Evolutionary conservation across 305 asterid species (phyloP), one percentile per base, ranked within the genome.

Genomic region (Fraxinus angustifolia): DNA sequence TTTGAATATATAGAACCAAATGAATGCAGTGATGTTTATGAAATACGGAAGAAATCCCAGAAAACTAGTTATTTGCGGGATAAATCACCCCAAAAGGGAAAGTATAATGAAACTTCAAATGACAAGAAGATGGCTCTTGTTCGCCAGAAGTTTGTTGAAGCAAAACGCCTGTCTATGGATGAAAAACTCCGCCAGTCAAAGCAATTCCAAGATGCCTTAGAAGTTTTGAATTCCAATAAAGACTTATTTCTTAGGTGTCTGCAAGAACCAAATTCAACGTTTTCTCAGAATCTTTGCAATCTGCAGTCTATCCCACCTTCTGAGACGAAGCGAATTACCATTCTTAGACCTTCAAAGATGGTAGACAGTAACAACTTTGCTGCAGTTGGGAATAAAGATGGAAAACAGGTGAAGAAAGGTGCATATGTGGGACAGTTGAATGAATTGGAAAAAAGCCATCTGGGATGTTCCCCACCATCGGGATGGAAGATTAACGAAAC

Each of bases 71-170:
- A 81, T 74, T 7, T 16, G 50, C 76, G 82, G 79, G 87, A 81
- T 79, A 85, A 87, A 82, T 87, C 89, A 26, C 87, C 92, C 71
- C 90, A 86, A 36, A 92, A 86, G 82, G 93, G 86, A 74, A 90
- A 88, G 85, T 70, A 56, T 33, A 84, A 82, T 11, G 93, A 88
- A 83, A 79, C 82, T 73, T 12, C 89, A 36, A 84, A 85, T 78
- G 90, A 92, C 73, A 88, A 80, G 86, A 92, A 84, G 88, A 90
- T 91, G 94, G 94, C 91, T 83, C 89, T 94, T 79, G 97, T 96
- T 80, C 98, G 99, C 42, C 94, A 93, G 90, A 96, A 92, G 88
- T 93, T 96, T 85, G 86, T 85, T 17, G 98, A 94, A 89, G 99
- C 96, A 80, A 96, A 92, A 84, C 91, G 94, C 70, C 78, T 96